A percentile compares a stretch with the other conserved stretches of the same genome.
Evolutionary conservation across 2,329 filamentous ascomycete genomes (phyloP).

Genomic region (Cladosporium sphaerospermum): DNA sequence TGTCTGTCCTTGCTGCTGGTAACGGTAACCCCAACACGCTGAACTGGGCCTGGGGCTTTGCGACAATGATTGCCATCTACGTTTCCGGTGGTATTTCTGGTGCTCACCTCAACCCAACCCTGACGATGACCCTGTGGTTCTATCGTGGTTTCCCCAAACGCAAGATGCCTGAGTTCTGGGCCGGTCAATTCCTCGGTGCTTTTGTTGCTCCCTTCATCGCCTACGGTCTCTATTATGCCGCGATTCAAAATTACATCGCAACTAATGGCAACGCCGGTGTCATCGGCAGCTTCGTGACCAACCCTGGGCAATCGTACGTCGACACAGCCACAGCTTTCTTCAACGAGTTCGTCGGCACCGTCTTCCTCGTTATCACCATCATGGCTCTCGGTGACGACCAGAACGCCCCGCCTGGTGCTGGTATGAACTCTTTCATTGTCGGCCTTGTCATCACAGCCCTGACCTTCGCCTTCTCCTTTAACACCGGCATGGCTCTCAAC

Average conservation of each 20-base stretch:
- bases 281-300: conserved; percentile 40
- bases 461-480: conserved; percentile 39
- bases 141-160: conserved; percentile 49
- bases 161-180: conserved; percentile 46
- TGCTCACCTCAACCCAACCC: conserved; percentile 44
- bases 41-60: conserved; percentile 45
- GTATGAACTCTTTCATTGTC: conserved; percentile 47
- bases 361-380: conserved; percentile 37
- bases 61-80: conserved; percentile 43
- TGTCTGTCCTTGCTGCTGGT: conserved; percentile 30
- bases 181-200: conserved; percentile 48
- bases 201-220: conserved; percentile 45
- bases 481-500: conserved; percentile 45
- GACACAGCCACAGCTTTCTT: conserved; percentile 43
- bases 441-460: conserved; percentile 37
- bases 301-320: conserved; percentile 36
- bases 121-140: conserved; percentile 37
- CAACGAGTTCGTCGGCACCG: conserved; percentile 42
- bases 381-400: conserved; percentile 32
- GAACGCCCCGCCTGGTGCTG: conserved; percentile 37
- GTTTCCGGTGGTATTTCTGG: conserved; percentile 43
- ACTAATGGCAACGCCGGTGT: conserved; percentile 24
- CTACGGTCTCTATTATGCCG: conserved; percentile 38
- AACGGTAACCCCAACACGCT: conserved; percentile 38
- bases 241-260: conserved; percentile 30